A percentile compares a stretch with the other conserved stretches of the same genome.
Evolutionary conservation across 2,329 filamentous ascomycete genomes (phyloP).

Genomic region (Capronia americana): DNA sequence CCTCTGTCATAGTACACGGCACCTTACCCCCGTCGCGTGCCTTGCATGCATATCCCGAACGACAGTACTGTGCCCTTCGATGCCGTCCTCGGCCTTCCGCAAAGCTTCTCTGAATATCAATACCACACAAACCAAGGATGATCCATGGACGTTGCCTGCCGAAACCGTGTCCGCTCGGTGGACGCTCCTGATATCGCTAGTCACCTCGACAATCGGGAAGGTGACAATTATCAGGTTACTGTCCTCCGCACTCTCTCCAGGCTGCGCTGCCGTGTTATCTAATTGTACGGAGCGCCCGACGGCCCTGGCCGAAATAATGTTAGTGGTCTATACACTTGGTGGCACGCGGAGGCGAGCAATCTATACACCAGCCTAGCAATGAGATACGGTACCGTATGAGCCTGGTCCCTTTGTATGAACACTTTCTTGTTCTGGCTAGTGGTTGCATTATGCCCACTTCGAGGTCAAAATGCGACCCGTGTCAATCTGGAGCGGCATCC

Average conservation of each 20-base stretch:
- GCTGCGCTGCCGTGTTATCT: background rate
- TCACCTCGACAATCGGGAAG: background rate
- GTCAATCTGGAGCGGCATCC: background rate
- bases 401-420: constrained; percentile 4
- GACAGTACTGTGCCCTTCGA: background rate
- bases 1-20: too few species aligned
- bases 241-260: background rate
- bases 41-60: background rate
- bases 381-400: background rate
- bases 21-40: background rate
- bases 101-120: background rate
- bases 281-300: background rate
- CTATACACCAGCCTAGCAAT: background rate
- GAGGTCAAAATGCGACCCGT: background rate
- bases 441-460: background rate
- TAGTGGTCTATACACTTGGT: background rate
- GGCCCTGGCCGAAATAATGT: background rate
- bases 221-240: background rate
- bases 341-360: background rate
- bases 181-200: background rate
- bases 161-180: background rate
- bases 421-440: constrained; percentile 6
- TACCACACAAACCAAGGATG: background rate
- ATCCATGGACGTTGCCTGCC: background rate
- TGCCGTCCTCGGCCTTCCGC: background rate